phyloP scores from a whole-genome alignment of 768 basidiomycete genomes.

The Boletus subparvulus region DNA sequence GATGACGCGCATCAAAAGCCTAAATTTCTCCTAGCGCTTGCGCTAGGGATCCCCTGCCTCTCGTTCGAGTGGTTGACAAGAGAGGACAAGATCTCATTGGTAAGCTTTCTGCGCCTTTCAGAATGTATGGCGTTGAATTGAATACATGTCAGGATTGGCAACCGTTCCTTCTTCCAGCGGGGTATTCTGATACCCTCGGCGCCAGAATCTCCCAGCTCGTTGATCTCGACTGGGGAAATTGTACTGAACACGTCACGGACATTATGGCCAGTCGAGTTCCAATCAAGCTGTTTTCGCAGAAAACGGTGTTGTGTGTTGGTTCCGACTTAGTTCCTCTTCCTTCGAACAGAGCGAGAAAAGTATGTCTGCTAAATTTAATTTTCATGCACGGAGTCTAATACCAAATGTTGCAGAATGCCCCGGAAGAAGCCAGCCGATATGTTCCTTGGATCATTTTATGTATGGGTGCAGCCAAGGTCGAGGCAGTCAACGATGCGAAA shows the following conservation, averaged over 20 bases:
- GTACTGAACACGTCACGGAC: constrained; percentile 51
- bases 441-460: constrained; percentile 68
- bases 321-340: constrained; percentile 51
- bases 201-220: constrained; percentile 48
- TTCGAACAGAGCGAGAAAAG: constrained; percentile 24
- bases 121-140: constrained; percentile 9
- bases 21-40: constrained; percentile 80
- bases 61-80: constrained; percentile 48
- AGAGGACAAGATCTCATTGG: constrained; percentile 33
- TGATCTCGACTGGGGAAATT: constrained; percentile 49
- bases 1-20: constrained; percentile 68
- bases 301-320: constrained; percentile 61
- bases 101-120: constrained; percentile 9
- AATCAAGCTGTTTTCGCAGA: constrained; percentile 53
- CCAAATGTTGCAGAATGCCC: constrained; percentile 16
- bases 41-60: constrained; percentile 83
- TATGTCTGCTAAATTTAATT: background rate
- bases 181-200: constrained; percentile 41
- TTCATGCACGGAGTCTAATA: background rate
- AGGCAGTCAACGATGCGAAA: constrained; percentile 54
- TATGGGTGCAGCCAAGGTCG: constrained; percentile 75
- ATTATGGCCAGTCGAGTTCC: constrained; percentile 60
- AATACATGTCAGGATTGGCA: constrained; percentile 53
- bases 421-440: constrained; percentile 41
- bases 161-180: constrained; percentile 55